A percentile compares a stretch with the other conserved stretches of the same genome.
phyloP scores from a whole-genome alignment of 371 early-diverging fungal genomes.

The Thermomucor indicae-seudaticae region DNA sequence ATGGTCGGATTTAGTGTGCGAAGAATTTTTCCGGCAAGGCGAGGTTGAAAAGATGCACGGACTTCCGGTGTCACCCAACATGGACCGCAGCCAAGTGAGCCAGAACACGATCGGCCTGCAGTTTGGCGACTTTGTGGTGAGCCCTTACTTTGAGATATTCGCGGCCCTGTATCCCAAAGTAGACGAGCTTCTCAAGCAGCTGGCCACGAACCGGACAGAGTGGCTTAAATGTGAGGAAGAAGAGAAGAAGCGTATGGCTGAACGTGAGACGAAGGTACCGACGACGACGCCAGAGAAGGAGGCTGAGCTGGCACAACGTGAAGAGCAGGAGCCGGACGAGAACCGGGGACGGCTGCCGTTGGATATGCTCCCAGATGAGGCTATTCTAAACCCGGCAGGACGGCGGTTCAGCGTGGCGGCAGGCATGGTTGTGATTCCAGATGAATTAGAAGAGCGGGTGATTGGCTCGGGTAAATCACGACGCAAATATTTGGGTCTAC shows the following conservation, averaged over 20 bases:
- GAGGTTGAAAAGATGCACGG: conserved; percentile 70
- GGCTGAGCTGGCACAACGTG: too few relatives aligned
- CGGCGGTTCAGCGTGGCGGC: conserved; percentile 57
- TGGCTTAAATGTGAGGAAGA: conserved; percentile 34
- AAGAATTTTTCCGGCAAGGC: conserved; percentile 86
- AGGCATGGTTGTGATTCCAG: conserved; percentile 50
- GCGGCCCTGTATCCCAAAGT: conserved; percentile 69
- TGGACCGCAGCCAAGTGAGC: conserved; percentile 74
- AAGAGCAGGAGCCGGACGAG: too few relatives aligned
- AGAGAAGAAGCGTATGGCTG: background rate
- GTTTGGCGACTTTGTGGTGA: conserved; percentile 82
- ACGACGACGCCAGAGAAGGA: background rate
- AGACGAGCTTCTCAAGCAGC: conserved; percentile 29
- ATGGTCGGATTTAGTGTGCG: conserved; percentile 84
- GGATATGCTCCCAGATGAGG: conserved; percentile 29
- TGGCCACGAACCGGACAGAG: conserved; percentile 30
- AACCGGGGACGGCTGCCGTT: conserved; percentile 21
- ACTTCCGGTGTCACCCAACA: conserved; percentile 81
- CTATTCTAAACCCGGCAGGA: conserved; percentile 39
- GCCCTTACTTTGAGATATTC: conserved; percentile 81
- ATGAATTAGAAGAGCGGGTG: conserved; percentile 42
- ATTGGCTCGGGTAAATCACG: conserved; percentile 29
- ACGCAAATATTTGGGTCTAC: conserved; percentile 35
- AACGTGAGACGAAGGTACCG: background rate
- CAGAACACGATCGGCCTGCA: conserved; percentile 76